These are phyloP conservation scores for Cryomyces antarcticus DNA, from an alignment of 495 filamentous ascomycete species.

Conservation along the genomic window DNA sequence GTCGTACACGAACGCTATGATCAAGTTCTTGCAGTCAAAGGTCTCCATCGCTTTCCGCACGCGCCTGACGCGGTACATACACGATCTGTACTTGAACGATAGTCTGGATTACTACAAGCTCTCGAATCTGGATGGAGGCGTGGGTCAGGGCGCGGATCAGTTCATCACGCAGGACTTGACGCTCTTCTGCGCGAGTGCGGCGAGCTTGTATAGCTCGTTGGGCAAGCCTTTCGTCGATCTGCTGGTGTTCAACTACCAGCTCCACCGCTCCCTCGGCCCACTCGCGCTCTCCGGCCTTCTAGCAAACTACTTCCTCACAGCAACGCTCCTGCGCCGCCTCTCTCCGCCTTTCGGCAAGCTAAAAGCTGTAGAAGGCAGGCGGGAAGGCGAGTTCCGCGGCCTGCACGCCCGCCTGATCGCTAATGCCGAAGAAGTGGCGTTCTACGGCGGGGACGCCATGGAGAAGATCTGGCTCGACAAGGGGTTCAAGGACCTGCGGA, in stretches of 20 bases:
- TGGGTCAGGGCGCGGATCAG: constrained; percentile 82
- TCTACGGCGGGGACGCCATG: constrained; percentile 87
- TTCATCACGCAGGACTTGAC: constrained; percentile 97
- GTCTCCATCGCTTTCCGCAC: constrained; percentile 97
- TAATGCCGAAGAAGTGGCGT: constrained; percentile 97
- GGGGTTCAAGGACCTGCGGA: constrained; percentile 76
- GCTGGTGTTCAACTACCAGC: constrained; percentile 90
- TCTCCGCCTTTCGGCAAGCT: constrained; percentile 93
- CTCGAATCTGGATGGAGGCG: constrained; percentile 78
- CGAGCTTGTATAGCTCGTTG: constrained; percentile 84
- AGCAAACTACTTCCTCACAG: constrained; percentile 82
- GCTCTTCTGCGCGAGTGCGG: constrained; percentile 78
- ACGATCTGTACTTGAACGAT: constrained; percentile 88
- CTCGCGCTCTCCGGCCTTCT: constrained; percentile 70
- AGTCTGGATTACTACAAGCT: constrained; percentile 94
- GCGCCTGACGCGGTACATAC: constrained; percentile 86
- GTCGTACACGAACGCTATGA: constrained; percentile 88
- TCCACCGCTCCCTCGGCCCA: constrained; percentile 80
- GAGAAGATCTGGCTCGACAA: constrained; percentile 75
- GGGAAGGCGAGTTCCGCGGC: constrained; percentile 82
- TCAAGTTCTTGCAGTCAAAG: constrained; percentile 95
- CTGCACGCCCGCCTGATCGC: constrained; percentile 81
- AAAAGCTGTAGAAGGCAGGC: constrained; percentile 82
- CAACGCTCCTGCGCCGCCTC: constrained; percentile 63
- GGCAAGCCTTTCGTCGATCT: constrained; percentile 93